Evolutionary conservation across 108 stramenopile genomes (phyloP), one percentile per base, ranked within the genome.

Genomic region (Asterionellopsis glacialis): DNA sequence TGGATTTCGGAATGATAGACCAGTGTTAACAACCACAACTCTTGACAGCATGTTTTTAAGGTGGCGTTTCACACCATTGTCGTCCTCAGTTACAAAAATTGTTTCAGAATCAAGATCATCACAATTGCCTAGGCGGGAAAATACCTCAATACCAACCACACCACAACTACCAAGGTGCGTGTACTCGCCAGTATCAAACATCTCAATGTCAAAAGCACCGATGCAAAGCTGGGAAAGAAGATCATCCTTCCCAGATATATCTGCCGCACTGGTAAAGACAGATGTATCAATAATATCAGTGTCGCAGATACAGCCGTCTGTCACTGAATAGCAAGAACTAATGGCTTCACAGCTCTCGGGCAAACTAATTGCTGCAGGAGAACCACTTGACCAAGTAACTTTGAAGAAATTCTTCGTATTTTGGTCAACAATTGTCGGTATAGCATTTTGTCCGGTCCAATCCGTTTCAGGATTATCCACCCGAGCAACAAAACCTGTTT

Each of bases 1-100:
- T 22, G 82, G 72, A 51, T 87, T 87, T 16, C 82, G 73, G 56
- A 87, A 87, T 15, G 45, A 55, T 9, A 5, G 4, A 53, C 22
- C 24, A 53, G 1, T 21, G 52, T 12, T 24, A 22, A 6, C 52
- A 1, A 53, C 3, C 4, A 24, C 6, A 3, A 53, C 52, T 21
- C 4, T 25, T 12, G 52, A 53, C 4, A 6, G 14, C 19, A 59
- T 5, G 1, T 70, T 59, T 9, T 54, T 21, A 27, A 64, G 65
- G 24, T 16, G 26, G 24, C 12, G 26, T 53, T 19, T 15, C 18
- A 54, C 22, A 23, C 69, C 69, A 24, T 38, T 43, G 11, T 51
- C 49, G 7, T 59, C 69, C 28, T 48, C 41, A 24, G 70, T 49
- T 24, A 67, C 69, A 56, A 76, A 76, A 0, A 67, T 45, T 16